Conservation (phyloP, 306 rosid species). For the Calophaca sinica region DNA sequence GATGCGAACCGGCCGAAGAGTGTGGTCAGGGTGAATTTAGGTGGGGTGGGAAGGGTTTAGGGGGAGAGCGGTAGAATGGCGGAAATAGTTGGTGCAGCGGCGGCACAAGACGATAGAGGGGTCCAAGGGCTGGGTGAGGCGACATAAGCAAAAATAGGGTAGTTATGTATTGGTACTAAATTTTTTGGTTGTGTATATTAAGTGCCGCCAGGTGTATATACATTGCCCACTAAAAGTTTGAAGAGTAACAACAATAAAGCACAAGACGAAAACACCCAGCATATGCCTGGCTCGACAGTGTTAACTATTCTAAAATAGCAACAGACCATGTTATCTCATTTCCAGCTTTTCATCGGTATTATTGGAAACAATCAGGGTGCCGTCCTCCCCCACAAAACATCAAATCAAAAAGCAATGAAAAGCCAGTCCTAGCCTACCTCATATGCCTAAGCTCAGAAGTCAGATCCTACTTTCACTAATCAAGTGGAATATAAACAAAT, state of each 20-base stretch:
- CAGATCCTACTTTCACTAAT: conserved; percentile 49
- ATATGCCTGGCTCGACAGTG: conserved; percentile 47
- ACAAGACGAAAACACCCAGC: conserved; percentile 63
- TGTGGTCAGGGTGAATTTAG: too few species aligned
- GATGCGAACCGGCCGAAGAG: too few species aligned
- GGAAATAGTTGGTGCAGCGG: too few species aligned
- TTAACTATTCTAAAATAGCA: conserved; percentile 51
- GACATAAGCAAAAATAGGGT: too few species aligned
- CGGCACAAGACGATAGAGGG: too few species aligned
- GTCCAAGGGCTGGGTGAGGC: too few species aligned
- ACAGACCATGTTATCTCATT: conserved; percentile 37
- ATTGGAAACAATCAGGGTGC: conserved; percentile 52
- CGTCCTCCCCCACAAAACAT: conserved; percentile 54
- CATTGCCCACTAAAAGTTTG: conserved; percentile 36
- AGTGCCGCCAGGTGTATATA: background rate
- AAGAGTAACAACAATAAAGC: conserved; percentile 48
- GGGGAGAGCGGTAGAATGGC: too few species aligned
- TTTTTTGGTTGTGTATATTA: too few species aligned
- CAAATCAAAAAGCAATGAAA: conserved; percentile 53
- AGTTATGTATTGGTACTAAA: too few species aligned
- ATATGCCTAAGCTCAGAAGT: conserved; percentile 47
- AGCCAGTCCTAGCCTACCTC: conserved; percentile 52
- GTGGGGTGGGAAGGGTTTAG: too few species aligned
- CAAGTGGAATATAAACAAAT: conserved; percentile 47
- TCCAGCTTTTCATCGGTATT: conserved; percentile 53